Evolutionary conservation across 768 basidiomycete genomes (phyloP).

Genomic region (Termitomyces titanicus): DNA sequence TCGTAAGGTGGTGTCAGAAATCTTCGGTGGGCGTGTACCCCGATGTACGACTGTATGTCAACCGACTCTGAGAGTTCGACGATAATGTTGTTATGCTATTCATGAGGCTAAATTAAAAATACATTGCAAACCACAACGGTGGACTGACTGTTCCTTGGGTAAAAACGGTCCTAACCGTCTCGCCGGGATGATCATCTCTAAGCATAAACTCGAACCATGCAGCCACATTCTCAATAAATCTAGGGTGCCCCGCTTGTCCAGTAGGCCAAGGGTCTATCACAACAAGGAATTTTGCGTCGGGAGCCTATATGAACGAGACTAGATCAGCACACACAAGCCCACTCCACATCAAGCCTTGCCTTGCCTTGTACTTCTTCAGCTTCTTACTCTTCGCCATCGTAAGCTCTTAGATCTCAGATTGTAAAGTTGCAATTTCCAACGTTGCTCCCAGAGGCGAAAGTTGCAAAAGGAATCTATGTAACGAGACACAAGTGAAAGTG

Average conservation of each 20-base stretch:
- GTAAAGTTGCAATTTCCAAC: no score
- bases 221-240: slow-evolving; percentile 25
- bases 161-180: slow-evolving; percentile 23
- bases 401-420: background rate
- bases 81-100: slow-evolving; percentile 25
- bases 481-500: no score
- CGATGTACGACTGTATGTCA: slow-evolving; percentile 20
- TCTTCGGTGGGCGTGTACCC: slow-evolving; percentile 20
- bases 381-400: background rate
- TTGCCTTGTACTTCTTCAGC: background rate
- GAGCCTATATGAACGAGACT: slow-evolving; percentile 1
- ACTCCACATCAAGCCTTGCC: background rate
- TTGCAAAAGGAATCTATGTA: no score
- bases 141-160: slow-evolving; percentile 27
- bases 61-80: slow-evolving; percentile 27
- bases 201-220: slow-evolving; percentile 36
- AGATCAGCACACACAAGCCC: background rate
- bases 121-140: background rate
- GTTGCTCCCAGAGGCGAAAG: background rate
- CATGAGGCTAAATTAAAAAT: background rate
- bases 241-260: slow-evolving; percentile 13
- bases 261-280: slow-evolving; percentile 27
- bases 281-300: slow-evolving; percentile 19
- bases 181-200: slow-evolving; percentile 21
- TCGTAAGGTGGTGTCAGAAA: slow-evolving; percentile 15